Base-by-base conservation (phyloP, 2,329 filamentous ascomycete species). In the Beauveria australis region DNA sequence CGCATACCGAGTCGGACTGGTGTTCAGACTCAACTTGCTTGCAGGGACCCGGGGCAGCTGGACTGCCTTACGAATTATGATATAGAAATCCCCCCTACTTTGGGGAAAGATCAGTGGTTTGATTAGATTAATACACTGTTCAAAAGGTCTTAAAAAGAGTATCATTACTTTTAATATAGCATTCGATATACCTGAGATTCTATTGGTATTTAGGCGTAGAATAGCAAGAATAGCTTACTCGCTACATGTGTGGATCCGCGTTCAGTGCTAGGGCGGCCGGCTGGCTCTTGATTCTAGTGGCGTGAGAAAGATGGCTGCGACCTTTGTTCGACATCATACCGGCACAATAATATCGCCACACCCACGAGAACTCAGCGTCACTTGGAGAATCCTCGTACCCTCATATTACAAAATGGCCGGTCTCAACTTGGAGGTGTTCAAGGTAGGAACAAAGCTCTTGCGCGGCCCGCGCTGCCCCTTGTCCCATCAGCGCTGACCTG, bases 371-470 rank as follows among this genome's bases (percentile, higher is more conserved):
- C 33, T 16, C 16, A 26, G 10, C 40, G 6, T 19, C 19, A 43
- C 18, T 7, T 12, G 12, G 18, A 3, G 5, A 43, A 19, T 2
- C 6, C 8, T 26, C 46, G n/a, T 22, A 19, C 3, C 6, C 9
- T 30, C 28, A 40, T 10, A 24, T 3, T 33, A 7, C 28, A 76
- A 69, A 72, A 86, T 96, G 86, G 90, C 85, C 57, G 91, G 92
- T 58, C 84, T 92, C 30, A 97, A 96, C 74, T 84, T 97, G 62
- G 93, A 97, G 79, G 86, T 97, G 66, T 92, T 96, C 83, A 97
- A 97, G 79, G 93, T 94, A 77, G 61, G 74, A 56, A 48, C 52
- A 22, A 6, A 44, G 59, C 47, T 1, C 22, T n/a, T 14, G 40
- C 40, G 57, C 19, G 28, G n/a, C 14, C 41, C 16, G 2, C 46